Conservation (phyloP, 2,329 filamentous ascomycete genomes). For the Fusarium sp. region DNA sequence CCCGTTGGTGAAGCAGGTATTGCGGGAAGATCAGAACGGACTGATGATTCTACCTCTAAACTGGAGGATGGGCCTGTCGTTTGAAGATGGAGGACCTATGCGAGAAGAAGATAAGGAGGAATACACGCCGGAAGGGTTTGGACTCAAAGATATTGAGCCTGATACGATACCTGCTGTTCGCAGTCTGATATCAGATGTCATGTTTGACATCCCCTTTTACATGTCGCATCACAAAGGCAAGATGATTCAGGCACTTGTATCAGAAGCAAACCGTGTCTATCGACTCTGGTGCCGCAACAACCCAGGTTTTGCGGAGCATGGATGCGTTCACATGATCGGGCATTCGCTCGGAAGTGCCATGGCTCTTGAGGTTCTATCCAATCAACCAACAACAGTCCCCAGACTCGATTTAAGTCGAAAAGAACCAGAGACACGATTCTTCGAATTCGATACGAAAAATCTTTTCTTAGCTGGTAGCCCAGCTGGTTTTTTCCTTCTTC, state of each 20-base stretch:
- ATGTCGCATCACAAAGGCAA: constrained; percentile 95
- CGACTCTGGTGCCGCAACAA: constrained; percentile 95
- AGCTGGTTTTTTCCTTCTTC: constrained; percentile 89
- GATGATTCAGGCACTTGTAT: constrained; percentile 90
- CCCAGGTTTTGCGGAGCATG: constrained; percentile 81
- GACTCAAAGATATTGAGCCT: constrained; percentile 90
- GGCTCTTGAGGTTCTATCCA: constrained; percentile 90
- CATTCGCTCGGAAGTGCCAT: constrained; percentile 96
- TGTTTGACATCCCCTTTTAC: constrained; percentile 98
- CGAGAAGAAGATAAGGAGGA: constrained; percentile 64
- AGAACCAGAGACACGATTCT: constrained; percentile 67
- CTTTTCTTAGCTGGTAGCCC: constrained; percentile 92
- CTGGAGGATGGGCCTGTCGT: constrained; percentile 89
- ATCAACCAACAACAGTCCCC: constrained; percentile 82
- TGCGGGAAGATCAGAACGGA: constrained; percentile 83
- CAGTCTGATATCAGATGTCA: constrained; percentile 94
- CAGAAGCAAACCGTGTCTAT: constrained; percentile 96
- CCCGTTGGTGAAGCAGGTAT: constrained; percentile 77
- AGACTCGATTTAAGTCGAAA: constrained; percentile 58
- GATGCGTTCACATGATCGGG: constrained; percentile 90
- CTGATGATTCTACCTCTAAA: constrained; percentile 96
- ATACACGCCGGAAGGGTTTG: constrained; percentile 70
- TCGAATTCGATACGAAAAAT: constrained; percentile 93
- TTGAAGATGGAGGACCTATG: constrained; percentile 81
- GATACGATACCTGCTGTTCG: constrained; percentile 91